These are phyloP conservation scores for Apodospora peruviana DNA, from an alignment of 495 filamentous ascomycete genomes.

Conservation along the genomic window DNA sequence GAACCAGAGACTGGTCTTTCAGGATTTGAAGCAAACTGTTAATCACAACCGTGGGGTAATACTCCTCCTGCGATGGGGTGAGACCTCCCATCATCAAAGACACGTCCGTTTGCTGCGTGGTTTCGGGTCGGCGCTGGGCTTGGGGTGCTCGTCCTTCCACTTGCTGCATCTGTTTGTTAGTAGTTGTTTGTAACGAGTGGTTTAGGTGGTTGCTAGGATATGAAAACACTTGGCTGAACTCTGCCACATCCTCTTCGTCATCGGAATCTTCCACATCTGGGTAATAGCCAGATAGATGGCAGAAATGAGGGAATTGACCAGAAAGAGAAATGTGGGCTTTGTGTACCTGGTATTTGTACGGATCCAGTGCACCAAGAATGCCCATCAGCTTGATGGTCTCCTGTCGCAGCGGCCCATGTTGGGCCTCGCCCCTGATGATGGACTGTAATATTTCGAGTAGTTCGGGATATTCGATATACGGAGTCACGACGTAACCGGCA, in stretches of 20 bases:
- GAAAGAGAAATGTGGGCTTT: neutral
- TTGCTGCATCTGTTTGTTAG: conserved; percentile 34
- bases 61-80: conserved; percentile 96
- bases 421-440: conserved; percentile 86
- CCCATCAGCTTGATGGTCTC: conserved; percentile 96
- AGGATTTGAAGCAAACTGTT: conserved; percentile 88
- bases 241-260: neutral
- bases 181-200: conserved; percentile 27
- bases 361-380: conserved; percentile 91
- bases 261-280: conserved; percentile 6
- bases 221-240: too few relatives aligned
- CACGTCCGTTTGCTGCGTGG: conserved; percentile 76
- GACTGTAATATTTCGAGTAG: conserved; percentile 86
- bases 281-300: too few relatives aligned
- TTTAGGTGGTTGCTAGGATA: too few relatives aligned
- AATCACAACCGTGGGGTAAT: conserved; percentile 96
- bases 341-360: conserved; percentile 82
- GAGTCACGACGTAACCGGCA: conserved; percentile 95
- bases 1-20: conserved; percentile 77
- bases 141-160: conserved; percentile 60
- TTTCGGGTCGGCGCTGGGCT: conserved; percentile 54
- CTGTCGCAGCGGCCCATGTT: conserved; percentile 70
- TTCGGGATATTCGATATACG: conserved; percentile 89
- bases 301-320: too few relatives aligned
- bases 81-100: conserved; percentile 95